Conservation (phyloP, 2,329 filamentous ascomycete genomes). For the Venturiaceae sp. region DNA sequence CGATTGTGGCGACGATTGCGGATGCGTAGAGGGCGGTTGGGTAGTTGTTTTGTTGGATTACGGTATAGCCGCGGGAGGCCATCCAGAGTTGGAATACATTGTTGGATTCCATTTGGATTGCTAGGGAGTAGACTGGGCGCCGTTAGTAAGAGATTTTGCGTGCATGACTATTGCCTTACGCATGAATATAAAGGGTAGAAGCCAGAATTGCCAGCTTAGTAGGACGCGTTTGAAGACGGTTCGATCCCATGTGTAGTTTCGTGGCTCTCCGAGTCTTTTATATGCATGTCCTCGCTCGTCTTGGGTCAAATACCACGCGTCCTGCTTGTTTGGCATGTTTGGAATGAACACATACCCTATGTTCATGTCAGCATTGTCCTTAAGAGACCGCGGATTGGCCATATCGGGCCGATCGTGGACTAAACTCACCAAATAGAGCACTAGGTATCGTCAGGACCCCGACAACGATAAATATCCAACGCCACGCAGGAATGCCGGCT, state of each 20-base stretch:
- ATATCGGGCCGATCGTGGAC: no score
- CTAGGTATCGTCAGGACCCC: conserved; percentile 32
- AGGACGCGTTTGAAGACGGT: conserved; percentile 24
- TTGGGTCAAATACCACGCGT: conserved; percentile 29
- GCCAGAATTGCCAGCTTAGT: conserved; percentile 37
- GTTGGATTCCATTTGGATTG: conserved; percentile 32
- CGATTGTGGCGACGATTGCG: conserved; percentile 31
- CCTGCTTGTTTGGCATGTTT: conserved; percentile 30
- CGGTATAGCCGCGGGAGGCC: conserved; percentile 32
- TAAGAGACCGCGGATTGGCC: background rate
- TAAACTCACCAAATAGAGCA: conserved; percentile 25
- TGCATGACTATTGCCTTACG: background rate
- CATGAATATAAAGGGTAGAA: conserved; percentile 37
- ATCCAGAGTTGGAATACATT: conserved; percentile 38
- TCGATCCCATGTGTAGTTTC: conserved; percentile 13
- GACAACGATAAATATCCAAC: conserved; percentile 35
- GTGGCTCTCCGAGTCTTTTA: conserved; percentile 23
- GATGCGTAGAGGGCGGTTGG: conserved; percentile 32
- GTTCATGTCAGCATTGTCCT: background rate
- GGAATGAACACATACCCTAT: conserved; percentile 32
- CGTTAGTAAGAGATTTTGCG: background rate
- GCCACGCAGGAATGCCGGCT: conserved; percentile 29
- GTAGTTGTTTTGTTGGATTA: conserved; percentile 36
- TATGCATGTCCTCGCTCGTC: conserved; percentile 28
- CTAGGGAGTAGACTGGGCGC: conserved; percentile 28